phyloP scores from a whole-genome alignment of 371 early-diverging fungal species.

The Phascolomyces articulosus region DNA sequence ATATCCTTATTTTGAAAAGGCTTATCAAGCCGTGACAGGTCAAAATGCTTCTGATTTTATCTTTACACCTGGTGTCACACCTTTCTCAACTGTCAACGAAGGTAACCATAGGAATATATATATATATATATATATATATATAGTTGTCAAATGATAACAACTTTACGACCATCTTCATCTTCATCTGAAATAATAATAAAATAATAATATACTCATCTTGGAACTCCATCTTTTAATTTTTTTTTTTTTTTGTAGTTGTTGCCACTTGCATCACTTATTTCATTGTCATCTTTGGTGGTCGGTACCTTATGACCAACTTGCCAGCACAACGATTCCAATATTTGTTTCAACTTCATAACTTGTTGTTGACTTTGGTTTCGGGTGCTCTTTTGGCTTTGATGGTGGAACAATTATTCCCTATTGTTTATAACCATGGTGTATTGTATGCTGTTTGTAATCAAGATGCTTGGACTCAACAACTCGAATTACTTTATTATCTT shows the following conservation, averaged over 20 bases:
- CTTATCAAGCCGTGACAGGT: constrained; percentile 21
- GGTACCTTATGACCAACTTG: constrained; percentile 61
- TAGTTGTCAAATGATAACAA: not conserved
- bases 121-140: not conserved
- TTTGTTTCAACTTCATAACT: constrained; percentile 76
- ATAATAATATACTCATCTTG: too few relatives aligned
- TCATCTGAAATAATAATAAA: too few relatives aligned
- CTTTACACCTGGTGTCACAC: constrained; percentile 28
- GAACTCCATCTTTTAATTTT: not conserved
- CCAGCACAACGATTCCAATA: constrained; percentile 64
- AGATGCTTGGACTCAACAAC: constrained; percentile 71
- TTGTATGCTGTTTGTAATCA: constrained; percentile 70
- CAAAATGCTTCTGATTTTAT: constrained; percentile 24
- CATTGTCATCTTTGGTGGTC: constrained; percentile 73
- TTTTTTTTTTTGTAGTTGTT: constrained; percentile 31
- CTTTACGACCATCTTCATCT: too few relatives aligned
- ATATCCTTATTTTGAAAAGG: constrained; percentile 27
- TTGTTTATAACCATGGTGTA: constrained; percentile 62
- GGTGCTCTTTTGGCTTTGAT: constrained; percentile 65
- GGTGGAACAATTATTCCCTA: constrained; percentile 72
- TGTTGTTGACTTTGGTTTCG: constrained; percentile 69
- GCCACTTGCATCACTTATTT: constrained; percentile 62
- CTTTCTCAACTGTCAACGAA: constrained; percentile 44
- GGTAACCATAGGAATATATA: constrained; percentile 17
- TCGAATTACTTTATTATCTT: constrained; percentile 79